phyloP scores from a whole-genome alignment of 495 filamentous ascomycete genomes.

The Aspergillus campestris region DNA sequence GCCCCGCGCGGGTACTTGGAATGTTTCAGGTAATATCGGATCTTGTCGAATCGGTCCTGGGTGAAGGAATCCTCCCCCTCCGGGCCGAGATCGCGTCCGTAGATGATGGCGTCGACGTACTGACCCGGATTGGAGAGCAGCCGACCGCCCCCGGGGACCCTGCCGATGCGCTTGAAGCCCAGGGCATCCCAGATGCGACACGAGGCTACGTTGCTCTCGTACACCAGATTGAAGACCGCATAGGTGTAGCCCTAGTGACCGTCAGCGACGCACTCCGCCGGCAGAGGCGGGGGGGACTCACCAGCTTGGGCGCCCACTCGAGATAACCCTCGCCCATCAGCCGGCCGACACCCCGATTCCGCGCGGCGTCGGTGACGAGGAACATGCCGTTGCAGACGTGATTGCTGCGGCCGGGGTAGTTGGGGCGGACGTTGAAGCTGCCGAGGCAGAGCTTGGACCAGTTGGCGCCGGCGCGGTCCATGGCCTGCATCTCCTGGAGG shows the following conservation, averaged over 20 bases:
- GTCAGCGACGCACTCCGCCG: conserved; percentile 1
- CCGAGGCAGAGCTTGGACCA: conserved; percentile 84
- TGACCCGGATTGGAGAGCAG: conserved; percentile 73
- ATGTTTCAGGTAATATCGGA: conserved; percentile 92
- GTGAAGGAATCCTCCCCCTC: conserved; percentile 82
- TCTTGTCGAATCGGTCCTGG: conserved; percentile 98
- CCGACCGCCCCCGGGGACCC: conserved; percentile 79
- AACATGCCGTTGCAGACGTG: conserved; percentile 97
- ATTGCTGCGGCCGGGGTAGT: conserved; percentile 92
- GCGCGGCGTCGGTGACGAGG: conserved; percentile 79
- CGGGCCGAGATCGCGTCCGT: conserved; percentile 74
- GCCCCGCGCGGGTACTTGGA: conserved; percentile 88
- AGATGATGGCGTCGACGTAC: conserved; percentile 91
- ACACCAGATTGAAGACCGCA: conserved; percentile 96
- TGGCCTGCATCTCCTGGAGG: conserved; percentile 46
- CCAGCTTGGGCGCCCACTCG: conserved; percentile 87
- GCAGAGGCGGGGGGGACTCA: conserved; percentile 25
- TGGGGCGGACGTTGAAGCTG: conserved; percentile 95
- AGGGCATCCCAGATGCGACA: conserved; percentile 94
- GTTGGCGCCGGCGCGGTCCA: conserved; percentile 53
- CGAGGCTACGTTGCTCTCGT: conserved; percentile 93
- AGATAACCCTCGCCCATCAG: conserved; percentile 92
- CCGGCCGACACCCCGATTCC: conserved; percentile 83
- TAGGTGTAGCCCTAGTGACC: conserved; percentile 71
- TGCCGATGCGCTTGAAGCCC: conserved; percentile 96